Evolutionary conservation across 495 filamentous ascomycete species (phyloP).

Genomic region (Podospora conica): DNA sequence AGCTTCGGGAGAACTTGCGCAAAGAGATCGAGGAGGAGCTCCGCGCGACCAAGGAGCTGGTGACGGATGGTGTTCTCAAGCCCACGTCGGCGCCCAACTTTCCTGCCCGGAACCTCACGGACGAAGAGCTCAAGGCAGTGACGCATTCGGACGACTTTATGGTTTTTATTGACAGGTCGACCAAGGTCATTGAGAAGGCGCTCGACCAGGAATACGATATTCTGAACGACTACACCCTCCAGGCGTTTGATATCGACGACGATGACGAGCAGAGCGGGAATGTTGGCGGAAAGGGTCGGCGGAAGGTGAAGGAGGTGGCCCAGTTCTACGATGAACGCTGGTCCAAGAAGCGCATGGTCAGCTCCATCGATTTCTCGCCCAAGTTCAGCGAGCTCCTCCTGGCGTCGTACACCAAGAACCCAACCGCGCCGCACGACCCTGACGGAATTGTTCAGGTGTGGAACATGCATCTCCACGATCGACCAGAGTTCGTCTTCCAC

Average conservation of each 20-base stretch:
- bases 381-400: slow-evolving; percentile 92
- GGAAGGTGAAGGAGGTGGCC: slow-evolving; percentile 76
- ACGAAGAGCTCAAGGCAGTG: slow-evolving; percentile 85
- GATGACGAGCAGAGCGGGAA: slow-evolving; percentile 76
- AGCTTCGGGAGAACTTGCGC: slow-evolving; percentile 75
- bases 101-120: slow-evolving; percentile 71
- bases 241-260: slow-evolving; percentile 63
- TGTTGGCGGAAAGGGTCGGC: slow-evolving; percentile 63
- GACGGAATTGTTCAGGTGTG: slow-evolving; percentile 93
- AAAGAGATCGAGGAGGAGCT: slow-evolving; percentile 91
- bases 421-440: slow-evolving; percentile 89
- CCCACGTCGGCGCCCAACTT: slow-evolving; percentile 51
- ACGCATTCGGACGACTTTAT: slow-evolving; percentile 89
- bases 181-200: slow-evolving; percentile 94
- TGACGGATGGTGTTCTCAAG: slow-evolving; percentile 45
- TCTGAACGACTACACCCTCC: slow-evolving; percentile 84
- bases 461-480: slow-evolving; percentile 89
- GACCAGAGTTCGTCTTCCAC: slow-evolving; percentile 94
- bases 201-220: slow-evolving; percentile 92
- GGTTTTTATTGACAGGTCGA: slow-evolving; percentile 90
- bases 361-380: slow-evolving; percentile 83
- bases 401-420: slow-evolving; percentile 94
- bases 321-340: slow-evolving; percentile 94
- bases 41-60: slow-evolving; percentile 55
- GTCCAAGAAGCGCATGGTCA: slow-evolving; percentile 97